phyloP scores from a whole-genome alignment of 371 early-diverging fungal species.

The Dichotomocladium elegans region DNA sequence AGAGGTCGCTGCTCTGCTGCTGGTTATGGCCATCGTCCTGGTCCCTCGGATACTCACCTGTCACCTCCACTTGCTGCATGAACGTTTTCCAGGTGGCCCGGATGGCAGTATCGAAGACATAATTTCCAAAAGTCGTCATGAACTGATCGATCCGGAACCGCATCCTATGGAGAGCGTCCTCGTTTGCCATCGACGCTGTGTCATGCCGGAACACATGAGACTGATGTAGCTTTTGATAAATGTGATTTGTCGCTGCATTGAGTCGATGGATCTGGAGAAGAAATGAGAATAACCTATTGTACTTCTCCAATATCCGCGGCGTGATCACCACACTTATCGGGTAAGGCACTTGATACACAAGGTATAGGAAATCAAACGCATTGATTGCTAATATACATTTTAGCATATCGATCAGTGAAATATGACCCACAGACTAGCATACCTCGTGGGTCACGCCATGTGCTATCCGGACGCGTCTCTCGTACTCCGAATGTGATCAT shows the following conservation, averaged over 20 bases:
- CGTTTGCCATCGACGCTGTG: not conserved
- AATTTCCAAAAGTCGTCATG: slow-evolving; percentile 33
- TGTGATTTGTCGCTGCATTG: slow-evolving; percentile 25
- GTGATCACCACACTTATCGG: slow-evolving; percentile 48
- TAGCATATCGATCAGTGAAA: not conserved
- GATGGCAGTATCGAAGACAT: slow-evolving; percentile 42
- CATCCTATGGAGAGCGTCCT: slow-evolving; percentile 21
- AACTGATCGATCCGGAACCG: slow-evolving; percentile 51
- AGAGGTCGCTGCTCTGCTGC: slow-evolving; percentile 1
- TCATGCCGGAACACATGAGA: no score
- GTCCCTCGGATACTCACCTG: no score
- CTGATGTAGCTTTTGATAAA: slow-evolving; percentile 11
- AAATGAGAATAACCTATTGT: slow-evolving; percentile 51
- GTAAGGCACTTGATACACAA: slow-evolving; percentile 40
- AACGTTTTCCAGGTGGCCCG: slow-evolving; percentile 39
- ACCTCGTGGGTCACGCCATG: slow-evolving; percentile 34
- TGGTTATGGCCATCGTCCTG: not conserved
- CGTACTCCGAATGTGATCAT: slow-evolving; percentile 38
- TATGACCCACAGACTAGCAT: slow-evolving; percentile 1
- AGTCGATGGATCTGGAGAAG: slow-evolving; percentile 37
- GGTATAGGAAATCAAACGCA: slow-evolving; percentile 51
- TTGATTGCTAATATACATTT: slow-evolving; percentile 18
- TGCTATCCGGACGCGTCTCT: slow-evolving; percentile 19
- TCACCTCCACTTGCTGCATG: slow-evolving; percentile 25
- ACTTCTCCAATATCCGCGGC: slow-evolving; percentile 32